Percentiles rank a stretch among this genome's conserved stretches.
Conservation (phyloP, 345 rosid species). For the Gossypium ekmanianum region DNA sequence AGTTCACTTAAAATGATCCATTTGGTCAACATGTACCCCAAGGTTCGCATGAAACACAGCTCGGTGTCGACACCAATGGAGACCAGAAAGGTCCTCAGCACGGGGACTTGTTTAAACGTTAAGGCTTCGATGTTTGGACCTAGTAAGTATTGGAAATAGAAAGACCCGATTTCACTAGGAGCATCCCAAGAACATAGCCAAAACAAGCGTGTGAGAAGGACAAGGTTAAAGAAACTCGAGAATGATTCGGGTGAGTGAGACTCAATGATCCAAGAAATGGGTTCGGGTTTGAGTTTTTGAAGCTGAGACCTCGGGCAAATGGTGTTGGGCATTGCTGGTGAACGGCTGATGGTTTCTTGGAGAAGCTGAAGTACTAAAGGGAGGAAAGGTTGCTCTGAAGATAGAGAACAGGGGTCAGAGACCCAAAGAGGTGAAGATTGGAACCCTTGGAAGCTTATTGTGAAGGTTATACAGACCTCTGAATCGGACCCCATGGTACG, state of each 20-base stretch:
- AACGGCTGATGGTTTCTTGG: slow-evolving; percentile 53
- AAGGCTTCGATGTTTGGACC: slow-evolving; percentile 53
- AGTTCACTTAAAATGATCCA: slow-evolving; percentile 68
- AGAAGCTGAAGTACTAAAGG: slow-evolving; percentile 75
- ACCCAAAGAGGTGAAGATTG: slow-evolving; percentile 50
- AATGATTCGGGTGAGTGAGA: slow-evolving; percentile 75
- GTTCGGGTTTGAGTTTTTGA: slow-evolving; percentile 57
- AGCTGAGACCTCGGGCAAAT: slow-evolving; percentile 59
- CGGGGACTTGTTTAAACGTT: slow-evolving; percentile 40
- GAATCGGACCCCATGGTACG: slow-evolving; percentile 27
- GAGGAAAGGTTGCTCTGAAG: slow-evolving; percentile 68
- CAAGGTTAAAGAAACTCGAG: slow-evolving; percentile 60
- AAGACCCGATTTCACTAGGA: slow-evolving; percentile 67
- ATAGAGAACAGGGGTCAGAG: slow-evolving; percentile 59
- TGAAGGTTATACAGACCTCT: slow-evolving; percentile 37
- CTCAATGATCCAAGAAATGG: slow-evolving; percentile 74
- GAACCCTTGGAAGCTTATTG: slow-evolving; percentile 44
- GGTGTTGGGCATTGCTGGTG: slow-evolving; percentile 46
- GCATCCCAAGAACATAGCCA: slow-evolving; percentile 67
- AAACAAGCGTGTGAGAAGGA: slow-evolving; percentile 65
- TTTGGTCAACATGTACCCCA: slow-evolving; percentile 73
- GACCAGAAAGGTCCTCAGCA: slow-evolving; percentile 57
- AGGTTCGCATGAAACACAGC: slow-evolving; percentile 65
- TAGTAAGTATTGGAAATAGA: slow-evolving; percentile 57
- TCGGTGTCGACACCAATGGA: slow-evolving; percentile 66